These are phyloP conservation scores for Pythium chondricola DNA, from an alignment of 352 stramenopile species.

Conservation along the genomic window DNA sequence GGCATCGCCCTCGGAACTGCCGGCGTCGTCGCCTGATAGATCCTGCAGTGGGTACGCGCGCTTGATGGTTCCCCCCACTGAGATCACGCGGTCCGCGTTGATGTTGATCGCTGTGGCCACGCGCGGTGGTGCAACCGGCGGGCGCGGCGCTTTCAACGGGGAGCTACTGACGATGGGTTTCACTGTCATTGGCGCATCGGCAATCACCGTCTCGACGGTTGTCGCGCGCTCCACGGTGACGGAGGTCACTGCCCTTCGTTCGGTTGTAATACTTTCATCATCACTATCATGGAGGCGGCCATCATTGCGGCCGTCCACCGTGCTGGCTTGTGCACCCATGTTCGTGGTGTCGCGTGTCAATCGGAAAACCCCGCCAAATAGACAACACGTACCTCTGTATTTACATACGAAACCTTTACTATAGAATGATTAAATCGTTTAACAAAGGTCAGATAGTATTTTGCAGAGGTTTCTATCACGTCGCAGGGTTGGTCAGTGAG, in stretches of 20 bases:
- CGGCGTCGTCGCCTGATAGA: conserved; percentile 4
- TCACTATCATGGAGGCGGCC: conserved; percentile 6
- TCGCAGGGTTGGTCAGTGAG: conserved; percentile 9
- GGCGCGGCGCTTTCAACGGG: not conserved
- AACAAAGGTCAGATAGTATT: not conserved
- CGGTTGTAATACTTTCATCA: not conserved
- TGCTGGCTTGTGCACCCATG: conserved; percentile 19
- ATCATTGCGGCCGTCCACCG: not conserved
- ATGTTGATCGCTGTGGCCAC: conserved; percentile 2
- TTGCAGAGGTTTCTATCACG: conserved; percentile 2
- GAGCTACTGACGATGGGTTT: no score
- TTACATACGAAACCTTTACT: not conserved
- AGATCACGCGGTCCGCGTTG: conserved; percentile 19
- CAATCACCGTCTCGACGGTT: no score
- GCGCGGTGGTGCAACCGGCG: conserved; percentile 3
- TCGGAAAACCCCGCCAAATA: conserved; percentile 9
- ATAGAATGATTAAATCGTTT: conserved; percentile 4
- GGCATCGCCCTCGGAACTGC: conserved; percentile 1
- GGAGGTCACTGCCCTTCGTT: no score
- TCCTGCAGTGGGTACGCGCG: conserved; percentile 54
- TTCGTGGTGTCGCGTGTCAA: not conserved
- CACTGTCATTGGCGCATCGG: no score
- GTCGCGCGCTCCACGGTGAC: no score
- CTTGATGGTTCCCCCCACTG: conserved; percentile 33
- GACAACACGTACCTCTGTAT: conserved; percentile 1